Base-by-base conservation (phyloP, 805 yeast genomes). In the Ascoidea rubescens region DNA sequence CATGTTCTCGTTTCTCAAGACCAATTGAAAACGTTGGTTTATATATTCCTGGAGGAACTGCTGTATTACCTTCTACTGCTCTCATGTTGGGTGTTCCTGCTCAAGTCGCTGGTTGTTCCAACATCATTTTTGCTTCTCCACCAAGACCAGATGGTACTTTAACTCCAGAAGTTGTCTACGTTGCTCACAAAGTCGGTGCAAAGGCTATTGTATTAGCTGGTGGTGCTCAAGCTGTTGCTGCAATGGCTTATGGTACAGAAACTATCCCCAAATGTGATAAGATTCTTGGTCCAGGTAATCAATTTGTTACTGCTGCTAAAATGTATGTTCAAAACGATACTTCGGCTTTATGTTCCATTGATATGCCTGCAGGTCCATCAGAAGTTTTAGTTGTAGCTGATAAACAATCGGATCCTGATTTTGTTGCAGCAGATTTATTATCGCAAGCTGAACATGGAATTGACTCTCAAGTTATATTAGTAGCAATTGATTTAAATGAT, bases 361-460 rank as follows among this genome's bases (percentile, higher is more conserved):
- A 93, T 67, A 91, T 93, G 98, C 99, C 99, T 50, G 99, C 99
- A 31, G 99, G 99, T 7, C 99, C 99, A 32, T 86, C 96, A 51
- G 99, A 93, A 70, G 99, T 93, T 30, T 74, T 93, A 54, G 99
- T 91, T n/a, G 73, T 93, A 60, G 96, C 96, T 49, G 99, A 93
- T 66, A 78, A 73, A 54, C 63, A 76, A 48, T 87, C 97, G 10
- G 96, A 89, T 68, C 91, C 95, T 30, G 96, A 89, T 62, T 93
- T 87, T 67, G 99, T 93, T 33, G 99, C 97, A n/a, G 79, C 89
- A 57, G 99, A 93, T 67, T 75, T 93, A 64, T 74, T 93, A 54
- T 90, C 98, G 0, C 99, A 93, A 71, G 99, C 99, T 32, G 99
- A 93, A 71, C 99, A 93, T 66, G 99, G 99, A 58, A 78, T 90